Base-by-base conservation (phyloP, 805 yeast genomes). In the Candida anglica region DNA sequence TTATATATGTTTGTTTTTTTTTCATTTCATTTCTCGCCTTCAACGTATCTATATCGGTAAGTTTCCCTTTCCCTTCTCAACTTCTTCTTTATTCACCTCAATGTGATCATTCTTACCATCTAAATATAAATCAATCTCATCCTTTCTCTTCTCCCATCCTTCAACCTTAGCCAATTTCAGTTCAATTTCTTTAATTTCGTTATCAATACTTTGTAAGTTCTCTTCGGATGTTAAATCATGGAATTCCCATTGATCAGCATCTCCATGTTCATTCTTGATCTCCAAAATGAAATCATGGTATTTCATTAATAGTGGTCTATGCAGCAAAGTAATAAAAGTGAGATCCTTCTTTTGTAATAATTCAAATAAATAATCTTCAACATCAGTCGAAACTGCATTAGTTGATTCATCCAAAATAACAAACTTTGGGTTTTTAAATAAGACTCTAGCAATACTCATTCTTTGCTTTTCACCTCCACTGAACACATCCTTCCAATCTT, bases 401-500 rank as follows among this genome's bases (percentile, higher is more conserved):
- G 97, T 88, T n/a, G 94, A 85, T 60, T 88, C 97, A 59, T 88
- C 97, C 41, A 88, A 70, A 2, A 88, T 77, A 3, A 88, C 87
- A 56, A 86, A 86, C 53, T 75, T 73, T 30, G 95, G 95, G 34
- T 75, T 74, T 53, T 83, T 86, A 63, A 81, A 86, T 45, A 88
- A 62, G 2, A 88, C 75, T 47, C 96, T 71, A 0, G 97, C 96
- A 64, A 88, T 84, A 56, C 86, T 78, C 56, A 88, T 73, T 52
- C 95, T 77, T 65, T 88, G 97, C 60, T 86, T 81, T 56, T 88
- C 97, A 37, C 97, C 97, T n/a, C 97, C 97, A 58, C 93, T 82
- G 43, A 88, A 71, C n/a, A 88, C 82, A 53, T 84, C 94, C 50
- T 81, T 81, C 96, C 96, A 88, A 44, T 80, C 86, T 39, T 81